phyloP scores from a whole-genome alignment of 176 grass and related monocot genomes.

The Puccinellia tenuiflora region DNA sequence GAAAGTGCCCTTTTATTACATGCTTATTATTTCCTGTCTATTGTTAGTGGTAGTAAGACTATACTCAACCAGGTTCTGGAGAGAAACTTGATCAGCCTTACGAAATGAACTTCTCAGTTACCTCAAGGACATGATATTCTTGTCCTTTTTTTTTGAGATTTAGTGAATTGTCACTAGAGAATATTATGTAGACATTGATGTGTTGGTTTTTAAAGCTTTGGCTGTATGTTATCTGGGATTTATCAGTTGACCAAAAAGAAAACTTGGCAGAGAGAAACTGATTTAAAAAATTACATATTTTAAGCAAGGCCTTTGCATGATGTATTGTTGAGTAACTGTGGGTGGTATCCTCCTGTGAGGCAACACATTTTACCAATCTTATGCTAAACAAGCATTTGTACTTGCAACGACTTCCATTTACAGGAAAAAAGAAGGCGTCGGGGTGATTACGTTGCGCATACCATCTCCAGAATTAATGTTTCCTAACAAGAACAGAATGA shows the following conservation, averaged over 20 bases:
- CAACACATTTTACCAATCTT: background rate
- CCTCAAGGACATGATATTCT: background rate
- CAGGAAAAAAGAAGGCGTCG: background rate
- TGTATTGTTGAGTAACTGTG: background rate
- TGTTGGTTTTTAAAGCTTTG: background rate
- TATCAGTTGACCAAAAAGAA: background rate
- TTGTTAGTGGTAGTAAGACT: background rate
- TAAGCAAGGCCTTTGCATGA: background rate
- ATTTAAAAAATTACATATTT: background rate
- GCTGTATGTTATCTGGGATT: background rate
- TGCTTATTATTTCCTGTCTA: conserved; percentile 2
- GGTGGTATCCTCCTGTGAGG: background rate
- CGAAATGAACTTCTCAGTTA: background rate
- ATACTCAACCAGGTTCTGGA: background rate
- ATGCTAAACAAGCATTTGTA: background rate
- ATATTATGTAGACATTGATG: background rate
- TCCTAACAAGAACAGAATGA: background rate
- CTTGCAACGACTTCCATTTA: background rate
- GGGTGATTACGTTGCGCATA: background rate
- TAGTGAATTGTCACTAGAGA: background rate
- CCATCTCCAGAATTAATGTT: background rate
- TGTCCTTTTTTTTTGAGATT: background rate
- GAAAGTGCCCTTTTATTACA: background rate
- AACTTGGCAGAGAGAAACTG: background rate
- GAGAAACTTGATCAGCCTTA: background rate